phyloP scores from a whole-genome alignment of 116 monocot species.

The Posidonia oceanica region DNA sequence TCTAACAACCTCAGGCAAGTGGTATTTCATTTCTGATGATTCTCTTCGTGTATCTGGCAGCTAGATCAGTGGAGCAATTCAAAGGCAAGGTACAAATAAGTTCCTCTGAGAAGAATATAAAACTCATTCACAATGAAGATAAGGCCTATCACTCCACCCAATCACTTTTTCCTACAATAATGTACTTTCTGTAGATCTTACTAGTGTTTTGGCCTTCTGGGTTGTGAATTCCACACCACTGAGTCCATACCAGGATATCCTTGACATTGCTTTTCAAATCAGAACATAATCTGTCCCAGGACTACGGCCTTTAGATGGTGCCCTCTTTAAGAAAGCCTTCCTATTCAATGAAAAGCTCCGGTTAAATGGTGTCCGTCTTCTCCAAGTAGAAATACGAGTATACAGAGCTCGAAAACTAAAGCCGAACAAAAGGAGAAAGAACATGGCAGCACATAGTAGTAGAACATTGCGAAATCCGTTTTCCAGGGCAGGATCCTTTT shows the following conservation, averaged over 20 bases:
- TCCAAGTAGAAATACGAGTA: slow-evolving; percentile 37
- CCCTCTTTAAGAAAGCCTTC: slow-evolving; percentile 28
- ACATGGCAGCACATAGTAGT: slow-evolving; percentile 49
- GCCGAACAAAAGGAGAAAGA: slow-evolving; percentile 43
- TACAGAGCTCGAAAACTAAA: slow-evolving; percentile 57
- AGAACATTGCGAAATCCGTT: slow-evolving; percentile 76
- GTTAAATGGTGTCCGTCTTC: slow-evolving; percentile 17
- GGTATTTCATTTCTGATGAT: neutral
- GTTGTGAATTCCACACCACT: neutral
- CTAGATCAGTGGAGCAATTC: neutral
- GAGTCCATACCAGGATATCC: neutral
- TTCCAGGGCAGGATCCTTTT: slow-evolving; percentile 33
- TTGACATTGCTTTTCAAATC: slow-evolving; percentile 4
- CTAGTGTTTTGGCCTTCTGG: neutral
- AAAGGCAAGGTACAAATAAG: neutral
- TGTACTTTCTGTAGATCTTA: neutral
- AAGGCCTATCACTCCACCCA: too few relatives aligned
- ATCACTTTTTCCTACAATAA: neutral
- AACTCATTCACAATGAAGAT: neutral
- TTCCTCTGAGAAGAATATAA: neutral
- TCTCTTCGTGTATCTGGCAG: neutral
- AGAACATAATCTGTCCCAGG: slow-evolving; percentile 8
- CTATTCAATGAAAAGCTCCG: slow-evolving; percentile 44
- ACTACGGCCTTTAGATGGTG: neutral
- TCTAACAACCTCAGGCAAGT: neutral